Evolutionary conservation across 768 basidiomycete species (phyloP).

Genomic region (Clavaria fumosa): DNA sequence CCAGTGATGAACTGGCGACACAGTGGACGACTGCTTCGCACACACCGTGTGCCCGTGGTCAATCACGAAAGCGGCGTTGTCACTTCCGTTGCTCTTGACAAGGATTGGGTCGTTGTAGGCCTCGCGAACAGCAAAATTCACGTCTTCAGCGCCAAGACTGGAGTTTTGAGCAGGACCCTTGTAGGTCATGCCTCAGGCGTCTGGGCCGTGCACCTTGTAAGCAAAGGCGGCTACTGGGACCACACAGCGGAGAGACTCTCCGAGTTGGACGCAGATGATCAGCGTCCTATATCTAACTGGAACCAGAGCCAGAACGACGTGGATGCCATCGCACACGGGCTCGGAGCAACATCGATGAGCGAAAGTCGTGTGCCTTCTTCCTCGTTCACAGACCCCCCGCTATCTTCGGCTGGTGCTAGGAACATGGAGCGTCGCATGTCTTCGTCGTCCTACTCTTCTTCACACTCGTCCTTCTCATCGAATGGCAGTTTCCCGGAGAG

Average conservation of each 20-base stretch:
- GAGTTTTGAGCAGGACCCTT: conserved; percentile 61
- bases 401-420: too few species aligned
- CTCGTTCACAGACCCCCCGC: too few species aligned
- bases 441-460: too few species aligned
- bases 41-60: conserved; percentile 36
- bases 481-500: too few species aligned
- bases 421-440: too few species aligned
- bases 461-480: too few species aligned
- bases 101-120: conserved; percentile 75
- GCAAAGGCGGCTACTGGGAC: conserved; percentile 40
- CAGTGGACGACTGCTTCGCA: conserved; percentile 54
- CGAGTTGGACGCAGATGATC: too few species aligned
- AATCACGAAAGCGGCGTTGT: conserved; percentile 48
- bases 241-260: too few species aligned
- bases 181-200: conserved; percentile 82
- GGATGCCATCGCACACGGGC: conserved; percentile 1
- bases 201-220: conserved; percentile 77
- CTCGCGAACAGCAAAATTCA: conserved; percentile 77
- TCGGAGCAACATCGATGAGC: conserved; percentile 9
- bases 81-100: conserved; percentile 75
- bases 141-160: conserved; percentile 68
- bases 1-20: conserved; percentile 70
- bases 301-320: neutral
- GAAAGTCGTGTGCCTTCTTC: too few species aligned
- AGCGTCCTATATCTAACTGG: too few species aligned